Evolutionary conservation across 768 basidiomycete genomes (phyloP), one percentile per base, ranked within the genome.

Genomic region (Thelephora aurantiotincta): DNA sequence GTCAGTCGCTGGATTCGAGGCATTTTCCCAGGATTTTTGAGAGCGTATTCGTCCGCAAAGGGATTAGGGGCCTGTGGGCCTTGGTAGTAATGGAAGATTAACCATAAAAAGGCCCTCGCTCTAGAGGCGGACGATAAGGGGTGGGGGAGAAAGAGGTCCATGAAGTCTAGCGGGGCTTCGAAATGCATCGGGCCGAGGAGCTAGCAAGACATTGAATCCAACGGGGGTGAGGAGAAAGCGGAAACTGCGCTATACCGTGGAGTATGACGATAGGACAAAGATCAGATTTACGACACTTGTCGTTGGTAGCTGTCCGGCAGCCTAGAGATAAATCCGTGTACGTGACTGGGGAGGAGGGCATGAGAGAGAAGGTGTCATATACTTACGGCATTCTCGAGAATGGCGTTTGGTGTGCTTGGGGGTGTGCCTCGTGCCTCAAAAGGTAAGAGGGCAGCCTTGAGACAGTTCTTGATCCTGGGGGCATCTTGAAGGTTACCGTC

Each of bases 401-500:
- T 77, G 54, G 88, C 86, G 23, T 75, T 75, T 2, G 88, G 83
- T 2, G 77, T 81, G 18, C 81, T 77, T 11, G 87, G 85, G 36
- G 78, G 77, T 38, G 75, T 66, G 1, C 68, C 66, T 59, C 74
- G 79, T 52, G 71, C 65, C 58, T 93, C 89, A 45, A 72, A 73
- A 35, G 82, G 74, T 30, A 90, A 70, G 19, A 82, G 67, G 33
- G 82, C 82, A 35, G 82, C 86, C 59, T 91, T 92, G 45, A 93
- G 70, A 60, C 83, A 84, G 52, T 88, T 88, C 64, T 93, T 93
- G 63, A 93, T 87, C 51, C 90, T 77, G 18, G 90, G 89, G 35
- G 89, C 89, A 61, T 93, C 89, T 60, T 91, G 87, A 6, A 87
- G 77, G 60, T 90, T 89, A 14, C 82, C 84, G 54, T 83, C 81